Percentiles rank a stretch among this genome's conserved stretches.
phyloP scores from a whole-genome alignment of 2,329 filamentous ascomycete genomes.

The Didymella pomorum region DNA sequence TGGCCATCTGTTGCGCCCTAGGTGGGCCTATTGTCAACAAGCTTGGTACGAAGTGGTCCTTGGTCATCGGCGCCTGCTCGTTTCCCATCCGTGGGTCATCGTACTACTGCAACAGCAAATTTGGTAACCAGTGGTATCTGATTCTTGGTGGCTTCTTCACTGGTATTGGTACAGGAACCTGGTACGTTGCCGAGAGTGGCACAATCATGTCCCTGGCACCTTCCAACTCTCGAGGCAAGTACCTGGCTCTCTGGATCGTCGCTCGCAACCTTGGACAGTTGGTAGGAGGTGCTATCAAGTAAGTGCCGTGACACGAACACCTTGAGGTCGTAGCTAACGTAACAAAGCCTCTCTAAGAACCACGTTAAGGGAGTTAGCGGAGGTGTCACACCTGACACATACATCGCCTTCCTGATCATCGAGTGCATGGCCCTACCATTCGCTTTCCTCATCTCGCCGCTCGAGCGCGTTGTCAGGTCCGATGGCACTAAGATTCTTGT shows the following conservation, averaged over 20 bases:
- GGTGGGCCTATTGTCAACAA: conserved; percentile 59
- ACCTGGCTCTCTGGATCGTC: conserved; percentile 59
- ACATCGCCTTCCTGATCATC: conserved; percentile 59
- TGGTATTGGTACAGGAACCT: conserved; percentile 51
- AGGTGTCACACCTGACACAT: conserved; percentile 56
- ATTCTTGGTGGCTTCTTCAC: conserved; percentile 36
- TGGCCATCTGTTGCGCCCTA: conserved; percentile 49
- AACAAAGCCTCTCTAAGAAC: conserved; percentile 35
- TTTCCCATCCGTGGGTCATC: conserved; percentile 59
- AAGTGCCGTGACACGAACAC: not conserved
- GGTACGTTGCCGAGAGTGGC: conserved; percentile 60
- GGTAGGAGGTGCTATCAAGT: conserved; percentile 57
- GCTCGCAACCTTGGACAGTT: conserved; percentile 58
- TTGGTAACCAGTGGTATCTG: conserved; percentile 58
- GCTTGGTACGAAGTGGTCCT: conserved; percentile 57
- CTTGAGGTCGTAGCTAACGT: not conserved
- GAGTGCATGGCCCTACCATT: conserved; percentile 58
- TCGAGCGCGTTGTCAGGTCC: conserved; percentile 56
- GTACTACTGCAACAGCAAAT: conserved; percentile 60
- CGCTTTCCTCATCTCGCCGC: conserved; percentile 57
- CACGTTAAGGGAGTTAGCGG: conserved; percentile 41
- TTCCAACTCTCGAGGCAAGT: conserved; percentile 57
- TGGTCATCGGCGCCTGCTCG: conserved; percentile 54
- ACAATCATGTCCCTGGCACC: conserved; percentile 60
- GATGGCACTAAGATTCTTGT: conserved; percentile 56